Percentiles rank a stretch among this genome's conserved stretches.
These are phyloP conservation scores for Dentipellis sp. DNA, from an alignment of 768 basidiomycete species.

Conservation along the genomic window DNA sequence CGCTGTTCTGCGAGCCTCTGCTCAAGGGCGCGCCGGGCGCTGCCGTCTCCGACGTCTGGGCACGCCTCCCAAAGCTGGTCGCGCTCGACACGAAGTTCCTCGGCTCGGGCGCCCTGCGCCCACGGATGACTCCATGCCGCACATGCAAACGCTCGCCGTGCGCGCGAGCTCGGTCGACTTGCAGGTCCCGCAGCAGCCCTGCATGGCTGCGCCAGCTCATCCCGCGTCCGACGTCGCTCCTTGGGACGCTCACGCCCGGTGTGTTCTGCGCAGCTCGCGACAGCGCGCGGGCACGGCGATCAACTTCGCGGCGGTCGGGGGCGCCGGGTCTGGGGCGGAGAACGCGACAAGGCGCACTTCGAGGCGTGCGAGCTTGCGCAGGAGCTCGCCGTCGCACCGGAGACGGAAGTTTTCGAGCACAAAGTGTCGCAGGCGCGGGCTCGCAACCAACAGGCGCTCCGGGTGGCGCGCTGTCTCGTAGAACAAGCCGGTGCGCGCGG, in stretches of 20 bases:
- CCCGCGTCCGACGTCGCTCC: constrained; percentile 33
- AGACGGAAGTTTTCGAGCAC: neutral
- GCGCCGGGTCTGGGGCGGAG: neutral
- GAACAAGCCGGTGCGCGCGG: neutral
- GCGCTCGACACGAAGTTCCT: constrained; percentile 59
- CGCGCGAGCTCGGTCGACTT: constrained; percentile 44
- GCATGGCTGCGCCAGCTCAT: constrained; percentile 46
- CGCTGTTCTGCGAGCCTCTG: constrained; percentile 44
- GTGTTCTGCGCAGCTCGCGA: constrained; percentile 13
- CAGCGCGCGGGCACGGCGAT: neutral
- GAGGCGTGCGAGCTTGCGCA: neutral
- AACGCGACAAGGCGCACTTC: neutral
- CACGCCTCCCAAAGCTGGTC: constrained; percentile 47
- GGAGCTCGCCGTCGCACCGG: neutral
- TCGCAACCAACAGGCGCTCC: neutral
- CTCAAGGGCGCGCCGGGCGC: constrained; percentile 55
- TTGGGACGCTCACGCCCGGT: constrained; percentile 42
- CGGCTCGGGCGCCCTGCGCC: constrained; percentile 21
- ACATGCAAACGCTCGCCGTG: constrained; percentile 34
- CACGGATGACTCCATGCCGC: constrained; percentile 9
- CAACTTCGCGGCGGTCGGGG: neutral
- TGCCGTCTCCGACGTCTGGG: constrained; percentile 48
- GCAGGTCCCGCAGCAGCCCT: constrained; percentile 37
- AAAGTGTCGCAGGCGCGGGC: neutral
- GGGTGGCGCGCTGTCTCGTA: neutral